Conservation (phyloP, 305 asterid species). For the Rubia balearica region DNA sequence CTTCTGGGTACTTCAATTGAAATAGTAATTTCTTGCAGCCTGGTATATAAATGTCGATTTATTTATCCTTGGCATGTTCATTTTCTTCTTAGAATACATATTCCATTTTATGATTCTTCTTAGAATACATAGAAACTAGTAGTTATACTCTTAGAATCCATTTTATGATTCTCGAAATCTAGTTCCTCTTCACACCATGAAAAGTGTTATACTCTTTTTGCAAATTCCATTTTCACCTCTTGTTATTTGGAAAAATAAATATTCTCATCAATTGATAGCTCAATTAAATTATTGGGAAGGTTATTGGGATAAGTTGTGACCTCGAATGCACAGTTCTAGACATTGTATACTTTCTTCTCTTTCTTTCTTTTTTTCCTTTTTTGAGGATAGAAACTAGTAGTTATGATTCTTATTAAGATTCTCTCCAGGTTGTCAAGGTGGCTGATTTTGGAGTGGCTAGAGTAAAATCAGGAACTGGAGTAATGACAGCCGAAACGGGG, state of each 20-base stretch:
- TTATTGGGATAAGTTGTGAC: too few relatives aligned
- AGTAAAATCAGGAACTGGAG: slow-evolving; percentile 86
- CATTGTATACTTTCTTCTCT: not conserved
- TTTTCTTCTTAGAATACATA: not conserved
- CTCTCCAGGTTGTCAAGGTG: slow-evolving; percentile 75
- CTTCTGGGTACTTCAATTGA: not conserved
- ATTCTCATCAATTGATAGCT: not conserved
- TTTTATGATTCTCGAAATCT: not conserved
- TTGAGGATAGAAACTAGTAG: not conserved
- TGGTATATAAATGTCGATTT: not conserved
- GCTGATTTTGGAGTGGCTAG: slow-evolving; percentile 98
- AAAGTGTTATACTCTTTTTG: not conserved
- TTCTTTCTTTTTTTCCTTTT: not conserved
- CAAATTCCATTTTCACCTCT: not conserved
- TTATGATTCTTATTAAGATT: slow-evolving; percentile 10
- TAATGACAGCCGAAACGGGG: slow-evolving; percentile 99
- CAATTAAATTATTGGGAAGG: not conserved
- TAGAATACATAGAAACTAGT: too few relatives aligned
- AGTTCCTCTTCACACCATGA: not conserved
- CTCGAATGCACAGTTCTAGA: not conserved
- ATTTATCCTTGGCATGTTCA: not conserved
- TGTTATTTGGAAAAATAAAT: not conserved
- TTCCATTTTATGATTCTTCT: too few relatives aligned
- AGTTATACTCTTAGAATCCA: too few relatives aligned
- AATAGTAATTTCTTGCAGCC: not conserved